Evolutionary conservation across 192 early-diverging fungal species (phyloP).

Genomic region (Chytriomyces hyalinus): DNA sequence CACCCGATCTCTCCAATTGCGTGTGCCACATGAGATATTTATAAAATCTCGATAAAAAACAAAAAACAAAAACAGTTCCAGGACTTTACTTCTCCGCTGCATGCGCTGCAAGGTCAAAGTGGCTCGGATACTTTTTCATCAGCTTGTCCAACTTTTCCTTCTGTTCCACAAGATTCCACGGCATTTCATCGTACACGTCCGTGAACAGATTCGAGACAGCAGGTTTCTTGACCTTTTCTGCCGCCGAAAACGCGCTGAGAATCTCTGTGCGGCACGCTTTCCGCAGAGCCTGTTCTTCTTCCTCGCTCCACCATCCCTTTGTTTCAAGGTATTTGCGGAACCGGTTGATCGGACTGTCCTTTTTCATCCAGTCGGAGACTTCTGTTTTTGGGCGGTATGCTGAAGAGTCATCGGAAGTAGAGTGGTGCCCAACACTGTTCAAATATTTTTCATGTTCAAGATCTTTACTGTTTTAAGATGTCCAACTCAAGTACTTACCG

Average conservation of each 20-base stretch:
- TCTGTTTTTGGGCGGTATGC: conserved; percentile 93
- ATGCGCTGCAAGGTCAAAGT: conserved; percentile 2
- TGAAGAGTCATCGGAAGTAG: conserved; percentile 96
- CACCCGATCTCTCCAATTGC: no score
- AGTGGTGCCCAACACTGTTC: conserved; percentile 85
- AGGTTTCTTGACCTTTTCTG: conserved; percentile 90
- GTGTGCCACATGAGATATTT: no score
- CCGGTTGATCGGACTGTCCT: conserved; percentile 87
- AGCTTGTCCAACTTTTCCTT: conserved; percentile 77
- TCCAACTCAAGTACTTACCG: conserved; percentile 52
- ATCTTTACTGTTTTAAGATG: not conserved
- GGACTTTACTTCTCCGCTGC: not conserved
- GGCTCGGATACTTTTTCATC: conserved; percentile 59
- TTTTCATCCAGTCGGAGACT: conserved; percentile 84
- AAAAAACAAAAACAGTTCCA: no score
- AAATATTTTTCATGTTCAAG: not conserved
- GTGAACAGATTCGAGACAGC: conserved; percentile 81
- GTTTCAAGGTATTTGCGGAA: conserved; percentile 88
- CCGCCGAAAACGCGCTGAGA: conserved; percentile 78
- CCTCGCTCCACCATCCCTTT: conserved; percentile 84
- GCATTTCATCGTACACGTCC: conserved; percentile 90
- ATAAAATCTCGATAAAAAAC: no score
- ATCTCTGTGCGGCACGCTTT: conserved; percentile 72
- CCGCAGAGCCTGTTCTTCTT: conserved; percentile 66
- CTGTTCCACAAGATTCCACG: conserved; percentile 79